These are phyloP conservation scores for Triticum dicoccoides DNA, from an alignment of 176 grass and related monocot species.

Conservation along the genomic window DNA sequence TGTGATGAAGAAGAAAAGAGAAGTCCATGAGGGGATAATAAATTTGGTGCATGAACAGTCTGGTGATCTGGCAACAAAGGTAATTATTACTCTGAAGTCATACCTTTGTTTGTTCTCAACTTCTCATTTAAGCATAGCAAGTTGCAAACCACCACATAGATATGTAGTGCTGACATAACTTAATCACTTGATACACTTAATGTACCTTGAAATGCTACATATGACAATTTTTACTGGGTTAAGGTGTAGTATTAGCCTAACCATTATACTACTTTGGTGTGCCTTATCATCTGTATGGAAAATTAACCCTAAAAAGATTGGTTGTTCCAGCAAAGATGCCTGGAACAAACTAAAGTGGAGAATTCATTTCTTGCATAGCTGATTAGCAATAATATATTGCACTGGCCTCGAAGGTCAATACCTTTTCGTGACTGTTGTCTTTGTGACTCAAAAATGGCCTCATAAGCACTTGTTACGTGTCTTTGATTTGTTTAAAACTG, in stretches of 20 bases:
- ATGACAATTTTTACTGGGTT: neutral
- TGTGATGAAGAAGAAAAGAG: constrained; percentile 93
- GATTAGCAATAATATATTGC: neutral
- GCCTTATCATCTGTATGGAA: neutral
- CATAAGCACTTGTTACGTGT: neutral
- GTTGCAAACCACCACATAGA: neutral
- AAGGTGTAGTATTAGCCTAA: neutral
- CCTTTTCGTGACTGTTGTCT: neutral
- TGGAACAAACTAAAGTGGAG: neutral
- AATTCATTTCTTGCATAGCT: constrained; percentile 5
- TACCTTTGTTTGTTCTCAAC: constrained; percentile 16
- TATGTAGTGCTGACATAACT: neutral
- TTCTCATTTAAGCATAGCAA: neutral
- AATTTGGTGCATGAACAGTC: constrained; percentile 74
- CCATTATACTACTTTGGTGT: neutral
- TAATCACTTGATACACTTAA: neutral
- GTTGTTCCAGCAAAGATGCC: constrained; percentile 10
- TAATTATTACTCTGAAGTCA: constrained; percentile 33
- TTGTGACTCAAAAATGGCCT: neutral
- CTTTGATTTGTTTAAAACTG: neutral
- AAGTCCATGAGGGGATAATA: constrained; percentile 84
- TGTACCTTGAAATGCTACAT: constrained; percentile 19
- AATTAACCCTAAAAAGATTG: neutral
- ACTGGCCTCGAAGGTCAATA: neutral
- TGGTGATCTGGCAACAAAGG: constrained; percentile 44